Evolutionary conservation across 768 basidiomycete species (phyloP).

Genomic region (Trametes cinnabarina): DNA sequence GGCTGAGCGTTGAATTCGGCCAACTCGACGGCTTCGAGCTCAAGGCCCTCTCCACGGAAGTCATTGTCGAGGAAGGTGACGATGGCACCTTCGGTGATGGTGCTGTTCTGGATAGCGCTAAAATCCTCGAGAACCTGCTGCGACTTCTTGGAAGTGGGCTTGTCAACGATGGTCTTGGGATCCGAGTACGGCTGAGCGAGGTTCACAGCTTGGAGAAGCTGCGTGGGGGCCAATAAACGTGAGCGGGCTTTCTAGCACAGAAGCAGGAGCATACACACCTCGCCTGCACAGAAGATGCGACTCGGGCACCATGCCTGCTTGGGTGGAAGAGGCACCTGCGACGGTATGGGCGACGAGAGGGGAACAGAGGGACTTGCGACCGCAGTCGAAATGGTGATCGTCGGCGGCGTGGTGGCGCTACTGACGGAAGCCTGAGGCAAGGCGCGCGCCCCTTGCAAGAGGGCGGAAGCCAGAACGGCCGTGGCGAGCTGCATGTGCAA

Average conservation of each 20-base stretch:
- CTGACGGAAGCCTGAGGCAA: constrained; percentile 10
- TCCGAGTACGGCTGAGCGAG: constrained; percentile 73
- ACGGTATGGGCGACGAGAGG: constrained; percentile 53
- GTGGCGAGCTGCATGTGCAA: neutral
- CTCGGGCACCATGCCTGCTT: constrained; percentile 74
- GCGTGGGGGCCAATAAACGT: neutral
- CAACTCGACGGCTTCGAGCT: constrained; percentile 64
- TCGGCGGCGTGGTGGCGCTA: constrained; percentile 23
- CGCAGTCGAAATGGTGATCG: constrained; percentile 55
- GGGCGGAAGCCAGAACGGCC: constrained; percentile 1
- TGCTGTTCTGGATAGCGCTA: constrained; percentile 38
- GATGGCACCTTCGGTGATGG: constrained; percentile 60
- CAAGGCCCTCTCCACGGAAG: constrained; percentile 83
- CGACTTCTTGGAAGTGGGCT: constrained; percentile 72
- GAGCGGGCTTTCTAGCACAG: neutral
- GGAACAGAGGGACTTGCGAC: constrained; percentile 63
- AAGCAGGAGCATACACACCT: constrained; percentile 43
- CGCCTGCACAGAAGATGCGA: constrained; percentile 78
- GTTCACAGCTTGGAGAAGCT: constrained; percentile 86
- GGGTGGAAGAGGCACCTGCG: constrained; percentile 64
- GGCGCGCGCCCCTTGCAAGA: constrained; percentile 8
- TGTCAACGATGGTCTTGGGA: constrained; percentile 87
- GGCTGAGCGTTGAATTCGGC: constrained; percentile 63
- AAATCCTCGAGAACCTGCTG: constrained; percentile 74
- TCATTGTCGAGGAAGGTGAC: constrained; percentile 69